phyloP scores from a whole-genome alignment of 495 filamentous ascomycete genomes.

The Daldinia loculata region DNA sequence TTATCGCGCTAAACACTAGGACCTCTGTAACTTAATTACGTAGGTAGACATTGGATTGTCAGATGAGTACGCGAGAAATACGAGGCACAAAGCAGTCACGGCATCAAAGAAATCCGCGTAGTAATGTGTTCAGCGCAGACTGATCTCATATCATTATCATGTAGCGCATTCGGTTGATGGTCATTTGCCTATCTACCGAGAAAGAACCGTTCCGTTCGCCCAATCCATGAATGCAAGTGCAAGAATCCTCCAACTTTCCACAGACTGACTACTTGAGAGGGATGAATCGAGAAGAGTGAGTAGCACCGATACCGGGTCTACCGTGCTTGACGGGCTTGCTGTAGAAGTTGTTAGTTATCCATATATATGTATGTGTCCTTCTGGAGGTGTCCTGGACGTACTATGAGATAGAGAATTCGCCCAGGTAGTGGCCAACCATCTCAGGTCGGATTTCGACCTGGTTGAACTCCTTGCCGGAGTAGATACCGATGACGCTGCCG shows the following conservation, averaged over 20 bases:
- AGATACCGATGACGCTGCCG: constrained; percentile 96
- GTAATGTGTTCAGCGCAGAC: constrained; percentile 28
- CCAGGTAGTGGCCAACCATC: constrained; percentile 99
- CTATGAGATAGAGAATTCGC: constrained; percentile 99
- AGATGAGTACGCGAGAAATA: neutral
- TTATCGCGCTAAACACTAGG: neutral
- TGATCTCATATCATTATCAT: constrained; percentile 43
- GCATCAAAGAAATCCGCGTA: neutral
- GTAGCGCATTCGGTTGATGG: constrained; percentile 39
- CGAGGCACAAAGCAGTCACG: neutral
- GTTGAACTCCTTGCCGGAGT: constrained; percentile 99
- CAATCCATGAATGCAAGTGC: constrained; percentile 45
- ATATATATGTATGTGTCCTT: neutral
- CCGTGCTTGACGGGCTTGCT: constrained; percentile 99
- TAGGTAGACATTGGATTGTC: neutral
- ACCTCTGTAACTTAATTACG: neutral
- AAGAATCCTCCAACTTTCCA: constrained; percentile 37
- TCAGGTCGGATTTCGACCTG: constrained; percentile 99
- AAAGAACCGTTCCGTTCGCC: constrained; percentile 45
- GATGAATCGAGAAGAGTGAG: constrained; percentile 87
- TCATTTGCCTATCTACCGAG: constrained; percentile 42
- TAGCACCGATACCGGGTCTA: constrained; percentile 99
- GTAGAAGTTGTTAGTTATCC: constrained; percentile 53
- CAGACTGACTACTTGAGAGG: constrained; percentile 32
- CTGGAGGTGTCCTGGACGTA: constrained; percentile 61